These are phyloP conservation scores for Malania oleifera DNA, from an alignment of 164 flowering plant genomes.

Conservation along the genomic window DNA sequence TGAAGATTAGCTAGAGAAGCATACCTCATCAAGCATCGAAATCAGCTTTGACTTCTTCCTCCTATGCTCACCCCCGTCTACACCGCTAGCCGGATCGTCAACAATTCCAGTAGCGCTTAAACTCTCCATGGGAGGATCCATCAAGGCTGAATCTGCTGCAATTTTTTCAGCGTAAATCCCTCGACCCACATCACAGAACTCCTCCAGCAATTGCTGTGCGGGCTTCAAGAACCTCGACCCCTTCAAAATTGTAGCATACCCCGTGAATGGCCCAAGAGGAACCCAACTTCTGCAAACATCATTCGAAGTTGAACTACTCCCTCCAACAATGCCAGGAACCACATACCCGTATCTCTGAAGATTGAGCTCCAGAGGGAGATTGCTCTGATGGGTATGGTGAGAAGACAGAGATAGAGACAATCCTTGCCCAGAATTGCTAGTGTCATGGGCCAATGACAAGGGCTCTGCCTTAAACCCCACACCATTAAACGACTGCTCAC, in stretches of 20 bases:
- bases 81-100: slow-evolving; percentile 18
- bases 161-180: slow-evolving; percentile 26
- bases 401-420: slow-evolving; percentile 67
- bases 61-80: slow-evolving; percentile 28
- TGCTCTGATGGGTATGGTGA: slow-evolving; percentile 21
- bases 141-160: slow-evolving; percentile 20
- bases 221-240: slow-evolving; percentile 80
- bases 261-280: slow-evolving; percentile 82
- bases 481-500: slow-evolving; percentile 20
- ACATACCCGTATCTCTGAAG: slow-evolving; percentile 29
- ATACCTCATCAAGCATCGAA: slow-evolving; percentile 77
- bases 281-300: slow-evolving; percentile 30
- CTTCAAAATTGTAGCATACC: slow-evolving; percentile 72
- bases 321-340: slow-evolving; percentile 15
- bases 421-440: slow-evolving; percentile 25
- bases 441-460: slow-evolving; percentile 11
- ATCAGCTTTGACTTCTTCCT: slow-evolving; percentile 56
- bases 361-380: slow-evolving; percentile 33
- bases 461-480: slow-evolving; percentile 33
- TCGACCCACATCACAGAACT: slow-evolving; percentile 52
- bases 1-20: background rate
- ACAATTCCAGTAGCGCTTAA: slow-evolving; percentile 11
- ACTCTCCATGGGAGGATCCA: slow-evolving; percentile 30
- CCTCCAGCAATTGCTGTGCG: slow-evolving; percentile 74
- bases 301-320: slow-evolving; percentile 14